Conservation (phyloP, 2,329 filamentous ascomycete genomes). For the Aspergillus viridinutans region DNA sequence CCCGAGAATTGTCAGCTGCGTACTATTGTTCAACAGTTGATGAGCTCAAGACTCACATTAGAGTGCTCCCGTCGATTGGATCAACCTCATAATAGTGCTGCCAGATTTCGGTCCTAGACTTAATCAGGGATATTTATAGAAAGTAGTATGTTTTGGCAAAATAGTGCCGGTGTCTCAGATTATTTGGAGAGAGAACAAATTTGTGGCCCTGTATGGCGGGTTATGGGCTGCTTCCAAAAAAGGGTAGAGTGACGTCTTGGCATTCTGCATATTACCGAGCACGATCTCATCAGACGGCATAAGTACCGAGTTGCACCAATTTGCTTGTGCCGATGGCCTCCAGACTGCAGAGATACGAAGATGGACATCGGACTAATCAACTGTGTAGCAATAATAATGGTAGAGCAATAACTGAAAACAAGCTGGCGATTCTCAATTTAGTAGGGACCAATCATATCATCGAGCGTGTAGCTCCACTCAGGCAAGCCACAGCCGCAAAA, state of each 20-base stretch:
- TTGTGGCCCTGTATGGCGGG: neutral
- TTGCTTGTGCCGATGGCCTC: neutral
- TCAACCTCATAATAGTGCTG: neutral
- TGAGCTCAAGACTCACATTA: neutral
- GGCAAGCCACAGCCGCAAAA: neutral
- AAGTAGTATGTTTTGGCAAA: neutral
- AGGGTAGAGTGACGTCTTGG: neutral
- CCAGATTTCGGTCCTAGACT: neutral
- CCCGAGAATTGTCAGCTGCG: neutral
- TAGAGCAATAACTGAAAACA: neutral
- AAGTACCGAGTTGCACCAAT: neutral
- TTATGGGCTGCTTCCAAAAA: neutral
- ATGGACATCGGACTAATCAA: too few relatives aligned
- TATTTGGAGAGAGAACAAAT: neutral
- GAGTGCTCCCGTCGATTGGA: neutral
- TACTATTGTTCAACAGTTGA: neutral
- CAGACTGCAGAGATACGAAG: too few relatives aligned
- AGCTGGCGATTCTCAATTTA: neutral
- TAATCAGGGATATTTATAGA: neutral
- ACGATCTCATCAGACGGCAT: neutral
- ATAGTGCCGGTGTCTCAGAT: neutral
- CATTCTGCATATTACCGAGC: neutral
- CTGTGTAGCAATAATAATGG: too few relatives aligned
- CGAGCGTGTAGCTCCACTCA: neutral
- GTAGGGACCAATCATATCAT: neutral